Evolutionary conservation across 306 rosid species (phyloP), one percentile per base, ranked within the genome.

Genomic region (Trifolium pratense): DNA sequence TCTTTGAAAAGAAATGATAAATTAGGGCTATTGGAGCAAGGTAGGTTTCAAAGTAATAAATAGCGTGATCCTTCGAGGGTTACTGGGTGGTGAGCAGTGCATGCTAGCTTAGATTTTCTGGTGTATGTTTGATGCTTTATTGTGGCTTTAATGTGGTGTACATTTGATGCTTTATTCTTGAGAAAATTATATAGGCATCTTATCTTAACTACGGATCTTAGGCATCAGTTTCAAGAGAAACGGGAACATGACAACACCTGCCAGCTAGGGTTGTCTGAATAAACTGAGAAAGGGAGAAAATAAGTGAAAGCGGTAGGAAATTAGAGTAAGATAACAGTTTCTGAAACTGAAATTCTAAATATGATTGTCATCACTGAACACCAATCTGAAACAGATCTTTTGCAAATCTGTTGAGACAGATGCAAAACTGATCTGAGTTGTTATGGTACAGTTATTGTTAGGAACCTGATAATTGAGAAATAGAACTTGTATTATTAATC

Each of bases 141-240:
- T 46, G n/a, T n/a, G 80, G 51, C 15, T 46, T 40, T 40, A 14
- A 46, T 46, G 14, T 13, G 7, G n/a, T 46, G 52, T 46, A 14
- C 5, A 18, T n/a, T n/a, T 13, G 52, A 46, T 46, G 52, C 18
- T 46, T 46, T 46, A 46, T 46, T 46, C 17, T 46, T 15, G 52
- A 34, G 37, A 46, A 46, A 61, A 6, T 26, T 17, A 5, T 61
- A 11, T 31, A 40, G 34, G 34, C 70, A 61, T 61, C 45, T 18
- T 37, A 58, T 21, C 25, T 21, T 21, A 21, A 46, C 16, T 45
- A 32, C 2, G 26, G 11, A 18, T 46, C 48, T 56, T 48, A 46
- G 63, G 78, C 71, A 48, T 49, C 36, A 61, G 3, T 14, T 36
- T 25, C 57, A 23, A 20, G 56, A 37, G 65, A 51, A 64, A 51